Evolutionary conservation across 2,329 filamentous ascomycete species (phyloP).

Genomic region (Teratosphaeria zuluensis): DNA sequence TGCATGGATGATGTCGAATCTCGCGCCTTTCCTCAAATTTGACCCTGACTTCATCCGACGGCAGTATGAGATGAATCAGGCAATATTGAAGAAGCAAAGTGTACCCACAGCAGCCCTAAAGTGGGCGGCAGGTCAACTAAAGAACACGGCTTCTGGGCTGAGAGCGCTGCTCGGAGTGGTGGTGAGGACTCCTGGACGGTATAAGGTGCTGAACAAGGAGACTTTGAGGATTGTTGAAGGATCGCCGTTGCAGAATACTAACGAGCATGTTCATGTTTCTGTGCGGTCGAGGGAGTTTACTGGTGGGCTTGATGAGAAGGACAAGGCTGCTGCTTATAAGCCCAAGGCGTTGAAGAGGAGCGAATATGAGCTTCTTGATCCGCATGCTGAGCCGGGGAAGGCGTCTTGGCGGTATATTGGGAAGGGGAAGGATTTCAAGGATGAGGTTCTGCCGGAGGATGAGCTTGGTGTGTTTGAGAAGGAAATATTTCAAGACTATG

Average conservation of each 20-base stretch:
- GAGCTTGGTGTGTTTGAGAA: neutral
- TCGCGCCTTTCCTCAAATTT: slow-evolving; percentile 34
- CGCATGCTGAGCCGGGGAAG: neutral
- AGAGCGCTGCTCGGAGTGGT: slow-evolving; percentile 31
- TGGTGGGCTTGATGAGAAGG: neutral
- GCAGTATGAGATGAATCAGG: slow-evolving; percentile 32
- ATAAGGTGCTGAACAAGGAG: slow-evolving; percentile 32
- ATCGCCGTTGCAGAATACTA: slow-evolving; percentile 33
- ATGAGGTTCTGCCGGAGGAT: neutral
- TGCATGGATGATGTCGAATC: slow-evolving; percentile 46
- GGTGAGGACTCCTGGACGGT: slow-evolving; percentile 35
- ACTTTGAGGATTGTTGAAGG: slow-evolving; percentile 19
- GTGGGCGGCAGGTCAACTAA: slow-evolving; percentile 32
- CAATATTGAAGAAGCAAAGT: slow-evolving; percentile 30
- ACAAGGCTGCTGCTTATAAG: neutral
- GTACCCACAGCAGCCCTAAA: slow-evolving; percentile 19
- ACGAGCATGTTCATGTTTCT: slow-evolving; percentile 41
- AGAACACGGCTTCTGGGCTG: slow-evolving; percentile 31
- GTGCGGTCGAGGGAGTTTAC: slow-evolving; percentile 27
- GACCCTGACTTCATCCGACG: slow-evolving; percentile 32
- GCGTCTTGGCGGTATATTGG: neutral
- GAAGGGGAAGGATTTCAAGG: neutral
- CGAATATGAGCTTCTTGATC: neutral
- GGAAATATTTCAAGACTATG: neutral
- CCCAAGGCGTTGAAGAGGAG: neutral